A percentile compares a stretch with the other conserved stretches of the same genome.
Evolutionary conservation across 768 basidiomycete species (phyloP).

Genomic region (Galerina marginata): DNA sequence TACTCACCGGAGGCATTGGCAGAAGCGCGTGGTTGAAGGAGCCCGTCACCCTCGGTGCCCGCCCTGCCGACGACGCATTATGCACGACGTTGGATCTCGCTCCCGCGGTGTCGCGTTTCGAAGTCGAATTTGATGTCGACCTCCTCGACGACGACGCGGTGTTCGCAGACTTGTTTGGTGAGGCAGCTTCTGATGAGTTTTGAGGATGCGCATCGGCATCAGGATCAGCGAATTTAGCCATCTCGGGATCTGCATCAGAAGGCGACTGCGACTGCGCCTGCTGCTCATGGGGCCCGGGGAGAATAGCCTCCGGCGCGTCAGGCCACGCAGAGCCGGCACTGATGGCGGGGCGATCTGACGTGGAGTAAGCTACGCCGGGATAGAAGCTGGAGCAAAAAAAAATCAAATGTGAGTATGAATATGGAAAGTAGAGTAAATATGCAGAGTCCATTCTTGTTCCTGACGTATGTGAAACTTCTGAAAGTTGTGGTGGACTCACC

Average conservation of each 20-base stretch:
- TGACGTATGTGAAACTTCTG: neutral
- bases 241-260: neutral
- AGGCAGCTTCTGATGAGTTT: too few species aligned
- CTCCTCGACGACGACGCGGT: too few species aligned
- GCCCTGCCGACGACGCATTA: constrained; percentile 21
- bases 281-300: neutral
- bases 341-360: constrained; percentile 35
- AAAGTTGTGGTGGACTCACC: constrained; percentile 46
- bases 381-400: constrained; percentile 45
- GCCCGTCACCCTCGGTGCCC: constrained; percentile 62
- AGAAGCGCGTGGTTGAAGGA: constrained; percentile 80
- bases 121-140: too few species aligned
- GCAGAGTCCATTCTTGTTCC: too few species aligned
- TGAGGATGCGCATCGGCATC: neutral
- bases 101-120: too few species aligned
- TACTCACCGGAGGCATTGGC: constrained; percentile 80
- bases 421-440: neutral
- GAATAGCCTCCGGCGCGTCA: constrained; percentile 7
- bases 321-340: constrained; percentile 26
- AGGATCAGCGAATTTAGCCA: neutral
- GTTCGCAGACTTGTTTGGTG: too few species aligned
- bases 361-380: constrained; percentile 45
- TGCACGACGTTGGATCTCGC: neutral
- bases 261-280: neutral
- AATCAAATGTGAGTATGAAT: constrained; percentile 5